phyloP scores from a whole-genome alignment of 306 rosid species.

The Vicia villosa region DNA sequence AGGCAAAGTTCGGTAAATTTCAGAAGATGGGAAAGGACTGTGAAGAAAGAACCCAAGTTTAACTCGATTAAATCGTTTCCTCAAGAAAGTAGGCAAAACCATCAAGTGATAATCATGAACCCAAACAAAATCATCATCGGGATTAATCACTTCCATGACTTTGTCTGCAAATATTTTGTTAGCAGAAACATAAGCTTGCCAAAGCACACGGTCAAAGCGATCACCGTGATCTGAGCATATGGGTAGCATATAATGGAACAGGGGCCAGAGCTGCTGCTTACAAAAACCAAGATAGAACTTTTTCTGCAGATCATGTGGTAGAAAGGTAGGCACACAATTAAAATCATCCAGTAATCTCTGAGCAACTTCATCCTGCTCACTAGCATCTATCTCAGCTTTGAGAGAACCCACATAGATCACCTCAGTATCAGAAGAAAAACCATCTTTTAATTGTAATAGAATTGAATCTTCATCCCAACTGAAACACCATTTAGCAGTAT shows the following conservation, averaged over 20 bases:
- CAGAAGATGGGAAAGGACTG: conserved; percentile 86
- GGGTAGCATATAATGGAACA: conserved; percentile 88
- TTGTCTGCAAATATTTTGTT: conserved; percentile 86
- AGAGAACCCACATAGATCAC: conserved; percentile 85
- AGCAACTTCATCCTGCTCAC: conserved; percentile 82
- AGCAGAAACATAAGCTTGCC: conserved; percentile 90
- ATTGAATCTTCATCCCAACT: conserved; percentile 75
- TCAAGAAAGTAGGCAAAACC: conserved; percentile 86
- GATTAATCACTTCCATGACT: conserved; percentile 83
- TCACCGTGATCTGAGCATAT: conserved; percentile 79
- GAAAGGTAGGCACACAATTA: conserved; percentile 79
- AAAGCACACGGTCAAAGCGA: conserved; percentile 71
- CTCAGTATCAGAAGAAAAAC: conserved; percentile 67
- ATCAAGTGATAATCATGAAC: conserved; percentile 87
- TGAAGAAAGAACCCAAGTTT: conserved; percentile 89
- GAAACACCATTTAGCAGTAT: conserved; percentile 74
- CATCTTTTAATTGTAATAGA: conserved; percentile 68
- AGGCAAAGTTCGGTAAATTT: conserved; percentile 78
- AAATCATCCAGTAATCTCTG: conserved; percentile 67
- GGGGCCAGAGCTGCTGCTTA: conserved; percentile 86
- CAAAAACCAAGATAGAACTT: conserved; percentile 74
- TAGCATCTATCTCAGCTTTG: conserved; percentile 64
- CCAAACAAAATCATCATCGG: conserved; percentile 86
- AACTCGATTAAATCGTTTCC: conserved; percentile 65
- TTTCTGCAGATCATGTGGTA: conserved; percentile 69